Evolutionary conservation across 202 grass and related monocot genomes (phyloP).

Genomic region (Schoenoplectus tabernaemontani): DNA sequence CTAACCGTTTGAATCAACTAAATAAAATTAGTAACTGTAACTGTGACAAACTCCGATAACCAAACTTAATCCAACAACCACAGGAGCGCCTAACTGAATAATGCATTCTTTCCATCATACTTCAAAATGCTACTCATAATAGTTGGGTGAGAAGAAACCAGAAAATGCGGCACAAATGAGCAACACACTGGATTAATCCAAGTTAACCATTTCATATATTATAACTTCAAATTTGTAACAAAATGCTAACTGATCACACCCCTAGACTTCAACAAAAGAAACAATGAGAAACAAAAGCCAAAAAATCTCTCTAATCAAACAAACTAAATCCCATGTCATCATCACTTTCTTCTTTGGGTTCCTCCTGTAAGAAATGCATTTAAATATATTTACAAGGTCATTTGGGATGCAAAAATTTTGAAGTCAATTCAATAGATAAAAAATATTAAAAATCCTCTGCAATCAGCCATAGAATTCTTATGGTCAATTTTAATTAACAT

Average conservation of each 20-base stretch:
- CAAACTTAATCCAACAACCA: neutral
- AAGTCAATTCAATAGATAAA: neutral
- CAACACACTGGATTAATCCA: neutral
- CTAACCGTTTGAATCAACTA: neutral
- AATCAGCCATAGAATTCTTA: neutral
- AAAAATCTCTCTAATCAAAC: slow-evolving; percentile 30
- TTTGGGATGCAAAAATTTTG: neutral
- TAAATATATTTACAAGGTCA: neutral
- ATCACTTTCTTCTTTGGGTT: slow-evolving; percentile 42
- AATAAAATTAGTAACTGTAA: neutral
- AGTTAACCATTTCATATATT: neutral
- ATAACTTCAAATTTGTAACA: neutral
- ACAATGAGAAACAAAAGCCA: neutral
- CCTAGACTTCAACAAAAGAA: neutral
- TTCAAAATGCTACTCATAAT: neutral
- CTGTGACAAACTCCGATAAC: neutral
- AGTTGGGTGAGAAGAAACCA: neutral
- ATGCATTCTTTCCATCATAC: neutral
- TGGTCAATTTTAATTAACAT: neutral
- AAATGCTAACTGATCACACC: neutral
- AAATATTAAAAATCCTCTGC: neutral
- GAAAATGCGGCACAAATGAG: neutral
- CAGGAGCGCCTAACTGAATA: neutral
- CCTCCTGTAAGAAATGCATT: slow-evolving; percentile 20
- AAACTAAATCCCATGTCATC: slow-evolving; percentile 46